Evolutionary conservation across 768 basidiomycete species (phyloP).

Genomic region (Sporobolomyces phaffii): DNA sequence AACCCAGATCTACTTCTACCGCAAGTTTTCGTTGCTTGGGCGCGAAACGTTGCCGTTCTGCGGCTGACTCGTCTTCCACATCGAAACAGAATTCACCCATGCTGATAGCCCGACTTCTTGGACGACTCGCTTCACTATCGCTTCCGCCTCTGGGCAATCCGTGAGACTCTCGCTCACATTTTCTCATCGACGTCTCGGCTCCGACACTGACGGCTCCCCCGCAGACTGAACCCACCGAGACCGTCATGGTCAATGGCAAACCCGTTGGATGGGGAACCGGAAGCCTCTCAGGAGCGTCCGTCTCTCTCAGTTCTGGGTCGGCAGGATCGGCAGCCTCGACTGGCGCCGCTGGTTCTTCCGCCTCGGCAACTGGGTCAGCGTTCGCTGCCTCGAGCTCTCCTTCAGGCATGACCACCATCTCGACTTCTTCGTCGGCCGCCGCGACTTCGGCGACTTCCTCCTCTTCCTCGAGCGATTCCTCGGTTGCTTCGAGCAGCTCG

Average conservation of each 20-base stretch:
- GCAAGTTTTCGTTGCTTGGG: background rate
- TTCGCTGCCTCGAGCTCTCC: background rate
- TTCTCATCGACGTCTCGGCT: no score
- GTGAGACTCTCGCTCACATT: no score
- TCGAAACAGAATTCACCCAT: conserved; percentile 25
- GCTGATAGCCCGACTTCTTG: conserved; percentile 18
- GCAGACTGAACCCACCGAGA: conserved; percentile 10
- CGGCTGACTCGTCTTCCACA: background rate
- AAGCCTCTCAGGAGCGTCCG: background rate
- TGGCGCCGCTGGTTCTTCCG: background rate
- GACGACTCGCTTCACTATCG: conserved; percentile 41
- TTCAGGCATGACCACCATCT: background rate
- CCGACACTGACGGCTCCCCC: no score
- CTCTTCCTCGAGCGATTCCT: background rate
- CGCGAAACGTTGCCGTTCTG: no score
- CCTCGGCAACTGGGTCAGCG: background rate
- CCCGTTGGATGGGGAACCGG: background rate
- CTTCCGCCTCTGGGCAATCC: conserved; percentile 21
- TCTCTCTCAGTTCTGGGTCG: background rate
- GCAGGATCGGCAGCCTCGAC: no score
- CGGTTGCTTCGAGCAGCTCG: background rate
- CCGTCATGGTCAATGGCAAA: background rate
- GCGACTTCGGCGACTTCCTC: background rate
- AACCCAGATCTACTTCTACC: conserved; percentile 39
- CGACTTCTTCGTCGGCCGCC: background rate